Percentiles rank a stretch among this genome's conserved stretches.
These are phyloP conservation scores for Chlamydomonas reinhardtii DNA, from an alignment of 163 green algal genomes.

Conservation along the genomic window DNA sequence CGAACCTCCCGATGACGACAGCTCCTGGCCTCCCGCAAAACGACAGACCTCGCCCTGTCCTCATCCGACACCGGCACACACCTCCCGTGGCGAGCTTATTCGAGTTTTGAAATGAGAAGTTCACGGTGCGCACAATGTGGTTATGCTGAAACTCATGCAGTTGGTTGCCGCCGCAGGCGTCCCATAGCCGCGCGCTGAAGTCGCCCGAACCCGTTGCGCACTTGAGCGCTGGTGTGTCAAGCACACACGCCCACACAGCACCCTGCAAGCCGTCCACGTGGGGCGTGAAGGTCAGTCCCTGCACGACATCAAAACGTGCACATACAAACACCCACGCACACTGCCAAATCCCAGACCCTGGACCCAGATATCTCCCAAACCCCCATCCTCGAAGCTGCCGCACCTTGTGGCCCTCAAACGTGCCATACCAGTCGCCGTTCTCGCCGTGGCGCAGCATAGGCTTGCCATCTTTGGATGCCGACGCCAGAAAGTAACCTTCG, in stretches of 20 bases:
- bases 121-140: slow-evolving; percentile 88
- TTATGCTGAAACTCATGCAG: slow-evolving; percentile 87
- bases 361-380: too few species aligned
- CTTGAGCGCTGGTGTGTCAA: slow-evolving; percentile 90
- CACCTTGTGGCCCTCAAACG: slow-evolving; percentile 97
- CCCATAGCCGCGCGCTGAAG: slow-evolving; percentile 96
- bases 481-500: slow-evolving; percentile 93
- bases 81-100: slow-evolving; percentile 78
- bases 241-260: slow-evolving; percentile 92
- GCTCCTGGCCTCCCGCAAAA: too few species aligned
- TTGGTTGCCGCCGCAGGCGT: slow-evolving; percentile 94
- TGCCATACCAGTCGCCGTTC: slow-evolving; percentile 98
- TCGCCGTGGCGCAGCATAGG: slow-evolving; percentile 96
- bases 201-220: slow-evolving; percentile 95
- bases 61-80: slow-evolving; percentile 30
- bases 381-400: neutral
- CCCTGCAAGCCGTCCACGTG: slow-evolving; percentile 68
- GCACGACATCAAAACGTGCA: too few species aligned
- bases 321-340: too few species aligned
- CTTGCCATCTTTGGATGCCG: slow-evolving; percentile 96
- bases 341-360: too few species aligned
- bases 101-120: slow-evolving; percentile 72
- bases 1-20: too few species aligned
- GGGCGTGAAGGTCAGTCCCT: too few species aligned
- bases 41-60: too few species aligned